A percentile compares a stretch with the other conserved stretches of the same genome.
phyloP scores from a whole-genome alignment of 164 flowering plant species.

The Magnolia officinalis region DNA sequence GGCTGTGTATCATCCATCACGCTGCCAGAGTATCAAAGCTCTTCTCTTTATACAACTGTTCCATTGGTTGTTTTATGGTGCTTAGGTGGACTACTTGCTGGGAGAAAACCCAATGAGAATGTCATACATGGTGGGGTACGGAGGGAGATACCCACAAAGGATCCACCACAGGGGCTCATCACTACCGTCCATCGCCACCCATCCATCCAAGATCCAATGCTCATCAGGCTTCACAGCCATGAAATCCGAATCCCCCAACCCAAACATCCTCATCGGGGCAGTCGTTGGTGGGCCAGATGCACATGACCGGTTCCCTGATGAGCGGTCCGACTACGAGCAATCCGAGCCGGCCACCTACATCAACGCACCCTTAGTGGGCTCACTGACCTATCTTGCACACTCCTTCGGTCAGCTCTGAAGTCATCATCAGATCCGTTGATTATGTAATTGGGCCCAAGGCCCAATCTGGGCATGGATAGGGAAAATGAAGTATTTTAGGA shows the following conservation, averaged over 20 bases:
- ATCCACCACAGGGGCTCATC: constrained; percentile 95
- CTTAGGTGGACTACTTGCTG: constrained; percentile 78
- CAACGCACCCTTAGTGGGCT: constrained; percentile 79
- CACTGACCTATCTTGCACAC: constrained; percentile 80
- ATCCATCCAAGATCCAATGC: constrained; percentile 80
- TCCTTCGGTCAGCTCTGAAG: constrained; percentile 71
- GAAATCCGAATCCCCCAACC: constrained; percentile 62
- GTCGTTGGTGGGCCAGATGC: constrained; percentile 81
- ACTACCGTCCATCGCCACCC: constrained; percentile 56
- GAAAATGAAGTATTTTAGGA: background rate
- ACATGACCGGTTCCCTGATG: constrained; percentile 66
- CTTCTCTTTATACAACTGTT: too few relatives aligned
- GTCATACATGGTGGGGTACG: constrained; percentile 97
- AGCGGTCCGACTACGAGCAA: constrained; percentile 70
- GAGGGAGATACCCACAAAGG: constrained; percentile 65
- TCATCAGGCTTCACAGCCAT: constrained; percentile 49
- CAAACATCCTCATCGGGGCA: constrained; percentile 72
- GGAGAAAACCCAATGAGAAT: constrained; percentile 82
- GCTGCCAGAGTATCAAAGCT: too few relatives aligned
- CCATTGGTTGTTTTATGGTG: background rate
- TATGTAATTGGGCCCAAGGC: too few relatives aligned
- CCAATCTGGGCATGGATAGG: background rate
- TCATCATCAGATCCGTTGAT: background rate
- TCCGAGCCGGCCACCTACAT: constrained; percentile 86
- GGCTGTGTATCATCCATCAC: too few relatives aligned